These are phyloP conservation scores for Prunus padus DNA, from an alignment of 306 rosid species.

Conservation along the genomic window DNA sequence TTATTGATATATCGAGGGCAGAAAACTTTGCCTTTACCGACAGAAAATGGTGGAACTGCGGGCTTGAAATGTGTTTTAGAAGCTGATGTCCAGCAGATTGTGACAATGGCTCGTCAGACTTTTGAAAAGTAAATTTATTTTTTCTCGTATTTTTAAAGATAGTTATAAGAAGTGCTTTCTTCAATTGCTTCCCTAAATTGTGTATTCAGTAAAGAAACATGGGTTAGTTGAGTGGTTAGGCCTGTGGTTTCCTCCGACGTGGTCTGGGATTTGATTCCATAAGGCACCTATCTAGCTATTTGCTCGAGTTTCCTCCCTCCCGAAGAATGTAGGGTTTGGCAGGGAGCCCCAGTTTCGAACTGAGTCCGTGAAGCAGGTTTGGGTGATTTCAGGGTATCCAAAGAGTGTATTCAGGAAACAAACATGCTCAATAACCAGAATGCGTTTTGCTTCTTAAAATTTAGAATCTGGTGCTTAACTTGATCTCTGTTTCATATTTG, in stretches of 20 bases:
- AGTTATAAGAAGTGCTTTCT: background rate
- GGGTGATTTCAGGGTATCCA: background rate
- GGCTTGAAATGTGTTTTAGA: slow-evolving; percentile 79
- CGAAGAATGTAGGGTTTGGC: background rate
- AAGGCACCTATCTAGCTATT: background rate
- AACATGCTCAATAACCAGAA: background rate
- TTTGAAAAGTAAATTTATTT: slow-evolving; percentile 59
- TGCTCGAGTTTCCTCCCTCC: background rate
- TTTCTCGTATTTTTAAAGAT: slow-evolving; percentile 17
- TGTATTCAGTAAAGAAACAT: background rate
- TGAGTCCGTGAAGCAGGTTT: background rate
- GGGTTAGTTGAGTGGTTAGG: background rate
- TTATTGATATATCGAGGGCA: slow-evolving; percentile 40
- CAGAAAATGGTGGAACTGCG: slow-evolving; percentile 55
- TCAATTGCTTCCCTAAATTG: background rate
- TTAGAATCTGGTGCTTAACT: background rate
- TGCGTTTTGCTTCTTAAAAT: background rate
- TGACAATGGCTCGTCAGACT: slow-evolving; percentile 64
- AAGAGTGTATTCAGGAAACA: background rate
- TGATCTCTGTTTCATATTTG: background rate
- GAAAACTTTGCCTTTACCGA: slow-evolving; percentile 42
- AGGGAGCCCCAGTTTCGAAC: background rate
- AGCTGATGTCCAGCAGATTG: slow-evolving; percentile 79
- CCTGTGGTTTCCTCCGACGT: background rate
- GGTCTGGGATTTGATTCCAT: background rate